Base-by-base conservation (phyloP, 805 yeast species). In the Kazachstania viticola region DNA sequence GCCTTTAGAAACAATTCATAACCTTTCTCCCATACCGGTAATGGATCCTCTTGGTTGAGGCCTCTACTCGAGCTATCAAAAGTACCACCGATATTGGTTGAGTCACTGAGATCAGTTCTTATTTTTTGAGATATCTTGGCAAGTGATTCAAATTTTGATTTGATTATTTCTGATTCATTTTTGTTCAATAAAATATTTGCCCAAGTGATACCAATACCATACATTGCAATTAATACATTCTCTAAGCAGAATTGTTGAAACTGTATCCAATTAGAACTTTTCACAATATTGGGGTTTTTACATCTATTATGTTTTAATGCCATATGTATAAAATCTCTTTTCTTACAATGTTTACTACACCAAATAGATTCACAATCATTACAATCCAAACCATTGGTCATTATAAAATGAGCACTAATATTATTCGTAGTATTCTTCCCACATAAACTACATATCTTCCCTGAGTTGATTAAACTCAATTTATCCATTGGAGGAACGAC, bases 401-500 rank as follows among this genome's bases (percentile, higher is more conserved):
- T 39, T 13, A 60, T 44, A 23, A 44, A 48, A 29, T 52, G 56
- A 6, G 54, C 48, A 9, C 49, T 40, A 12, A 44, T 38, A 25
- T 49, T 43, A 21, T 27, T 23, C 3, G 37, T 40, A 24, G 75
- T 54, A 2, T 75, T 56, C 28, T 67, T 65, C 1, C 85, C 83
- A 60, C 94, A 82, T 46, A 69, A 66, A 2, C 82, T 62, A 51
- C 94, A 82, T 3, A 82, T 80, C 42, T 70, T 71, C 0, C 85
- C 81, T 14, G 54, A 48, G 28, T 67, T 61, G 42, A 79, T 70
- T 36, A 79, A 56, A 24, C 69, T 64, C 28, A 74, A 56, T 42
- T 75, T 73, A 12, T 79, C 83, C 39, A 81, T 60, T 3, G 79
- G 82, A 2, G 88, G 82, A 1, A 80, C 59, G 24, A 71, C 67